Conservation (phyloP, 2,329 filamentous ascomycete species). For the Aspergillus sojae region DNA sequence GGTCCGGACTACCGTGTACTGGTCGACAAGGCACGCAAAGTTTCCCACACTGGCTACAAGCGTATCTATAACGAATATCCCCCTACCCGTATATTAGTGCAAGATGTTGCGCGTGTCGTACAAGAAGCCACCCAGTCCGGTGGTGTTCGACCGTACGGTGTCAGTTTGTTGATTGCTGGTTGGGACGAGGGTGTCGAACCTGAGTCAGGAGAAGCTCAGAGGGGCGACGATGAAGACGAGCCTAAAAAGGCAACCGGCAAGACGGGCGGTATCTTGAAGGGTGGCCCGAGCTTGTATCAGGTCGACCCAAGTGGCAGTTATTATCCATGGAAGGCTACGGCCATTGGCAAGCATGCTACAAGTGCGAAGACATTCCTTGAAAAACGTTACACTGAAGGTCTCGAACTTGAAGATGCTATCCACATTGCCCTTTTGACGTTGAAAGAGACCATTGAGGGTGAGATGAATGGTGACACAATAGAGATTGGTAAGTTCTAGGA, state of each 20-base stretch:
- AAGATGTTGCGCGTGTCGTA: slow-evolving; percentile 96
- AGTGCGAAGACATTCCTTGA: slow-evolving; percentile 99
- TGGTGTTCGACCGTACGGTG: slow-evolving; percentile 94
- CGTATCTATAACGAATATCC: slow-evolving; percentile 99
- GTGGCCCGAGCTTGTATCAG: slow-evolving; percentile 96
- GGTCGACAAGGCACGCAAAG: slow-evolving; percentile 96
- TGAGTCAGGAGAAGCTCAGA: slow-evolving; percentile 68
- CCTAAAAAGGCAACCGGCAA: slow-evolving; percentile 76
- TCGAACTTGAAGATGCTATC: slow-evolving; percentile 97
- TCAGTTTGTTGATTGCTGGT: slow-evolving; percentile 90
- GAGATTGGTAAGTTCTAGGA: slow-evolving; percentile 75
- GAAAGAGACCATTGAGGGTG: slow-evolving; percentile 98
- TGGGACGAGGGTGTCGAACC: slow-evolving; percentile 98
- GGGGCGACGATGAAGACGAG: slow-evolving; percentile 57
- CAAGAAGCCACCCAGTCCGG: slow-evolving; percentile 98
- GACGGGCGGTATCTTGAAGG: slow-evolving; percentile 93
- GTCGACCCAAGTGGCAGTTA: slow-evolving; percentile 99
- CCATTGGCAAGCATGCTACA: slow-evolving; percentile 97
- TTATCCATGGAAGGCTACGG: slow-evolving; percentile 99
- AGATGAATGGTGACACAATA: slow-evolving; percentile 98
- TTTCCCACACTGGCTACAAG: slow-evolving; percentile 98
- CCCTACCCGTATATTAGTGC: slow-evolving; percentile 97
- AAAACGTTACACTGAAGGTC: slow-evolving; percentile 96
- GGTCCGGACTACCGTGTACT: slow-evolving; percentile 97
- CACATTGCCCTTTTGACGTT: slow-evolving; percentile 96